Conservation (phyloP, 176 grass and related monocot species). For the Hordeum vulgare region DNA sequence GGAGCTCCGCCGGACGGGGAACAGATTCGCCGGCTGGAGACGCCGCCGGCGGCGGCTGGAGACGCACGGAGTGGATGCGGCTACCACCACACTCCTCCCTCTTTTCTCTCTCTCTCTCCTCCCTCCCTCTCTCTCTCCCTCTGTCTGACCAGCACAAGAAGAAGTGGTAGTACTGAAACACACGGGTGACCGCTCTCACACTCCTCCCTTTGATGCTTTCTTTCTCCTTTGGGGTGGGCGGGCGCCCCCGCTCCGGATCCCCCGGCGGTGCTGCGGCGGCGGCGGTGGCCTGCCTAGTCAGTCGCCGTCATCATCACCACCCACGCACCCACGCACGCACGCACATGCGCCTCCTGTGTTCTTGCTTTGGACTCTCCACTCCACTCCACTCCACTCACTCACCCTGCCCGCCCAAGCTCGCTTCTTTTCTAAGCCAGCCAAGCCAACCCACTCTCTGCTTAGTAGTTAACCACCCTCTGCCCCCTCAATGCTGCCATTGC, state of each 20-base stretch:
- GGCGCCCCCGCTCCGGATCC: background rate
- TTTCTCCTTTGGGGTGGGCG: constrained; percentile 31
- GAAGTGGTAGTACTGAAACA: background rate
- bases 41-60: background rate
- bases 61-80: background rate
- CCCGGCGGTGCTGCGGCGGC: background rate
- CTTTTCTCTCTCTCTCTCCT: background rate
- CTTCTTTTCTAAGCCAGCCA: constrained; percentile 25
- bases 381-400: background rate
- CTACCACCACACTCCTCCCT: background rate
- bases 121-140: background rate
- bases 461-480: background rate
- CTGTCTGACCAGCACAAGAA: background rate
- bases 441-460: background rate
- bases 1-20: background rate
- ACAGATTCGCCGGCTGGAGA: background rate
- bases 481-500: background rate
- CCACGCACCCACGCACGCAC: background rate
- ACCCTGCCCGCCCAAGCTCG: background rate
- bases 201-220: background rate
- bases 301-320: constrained; percentile 9
- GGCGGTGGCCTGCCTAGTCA: background rate
- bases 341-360: constrained; percentile 21
- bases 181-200: background rate
- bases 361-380: constrained; percentile 43